Evolutionary conservation across 169 alveolate species (phyloP).

Genomic region (Plasmodium vivax): DNA sequence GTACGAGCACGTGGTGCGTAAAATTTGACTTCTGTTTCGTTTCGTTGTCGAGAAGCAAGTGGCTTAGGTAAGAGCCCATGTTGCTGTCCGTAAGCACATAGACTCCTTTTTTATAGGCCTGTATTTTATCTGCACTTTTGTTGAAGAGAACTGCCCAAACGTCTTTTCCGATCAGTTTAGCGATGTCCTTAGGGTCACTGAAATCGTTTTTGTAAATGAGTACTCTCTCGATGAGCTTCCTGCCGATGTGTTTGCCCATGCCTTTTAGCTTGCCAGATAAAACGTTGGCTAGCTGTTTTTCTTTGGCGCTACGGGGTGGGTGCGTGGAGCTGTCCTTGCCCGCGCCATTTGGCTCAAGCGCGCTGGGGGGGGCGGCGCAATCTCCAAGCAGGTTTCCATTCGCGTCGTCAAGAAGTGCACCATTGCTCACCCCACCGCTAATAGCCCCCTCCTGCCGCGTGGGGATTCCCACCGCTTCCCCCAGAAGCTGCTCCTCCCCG

Average conservation of each 20-base stretch:
- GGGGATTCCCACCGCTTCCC: not conserved
- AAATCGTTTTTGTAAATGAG: conserved; percentile 45
- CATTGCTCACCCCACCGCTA: not conserved
- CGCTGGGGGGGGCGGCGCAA: not conserved
- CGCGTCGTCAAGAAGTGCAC: no score
- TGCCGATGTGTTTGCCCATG: conserved; percentile 64
- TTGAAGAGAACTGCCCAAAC: conserved; percentile 43
- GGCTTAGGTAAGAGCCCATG: conserved; percentile 37
- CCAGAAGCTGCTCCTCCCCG: not conserved
- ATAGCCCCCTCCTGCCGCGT: not conserved
- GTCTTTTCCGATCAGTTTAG: conserved; percentile 45
- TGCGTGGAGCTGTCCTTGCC: not conserved
- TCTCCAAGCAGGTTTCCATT: not conserved
- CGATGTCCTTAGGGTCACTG: conserved; percentile 38
- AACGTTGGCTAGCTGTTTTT: not conserved
- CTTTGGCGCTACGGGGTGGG: not conserved
- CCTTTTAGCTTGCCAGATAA: conserved; percentile 22
- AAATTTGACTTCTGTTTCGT: conserved; percentile 52
- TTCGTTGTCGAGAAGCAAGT: conserved; percentile 23
- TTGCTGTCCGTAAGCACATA: conserved; percentile 33
- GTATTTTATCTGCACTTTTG: conserved; percentile 42
- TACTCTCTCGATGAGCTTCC: conserved; percentile 28
- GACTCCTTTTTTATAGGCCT: conserved; percentile 37
- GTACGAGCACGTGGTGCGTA: conserved; percentile 28
- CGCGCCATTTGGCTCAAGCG: not conserved